These are phyloP conservation scores for Phlebopus sp. DNA, from an alignment of 1,284 basidiomycete species.

Conservation along the genomic window DNA sequence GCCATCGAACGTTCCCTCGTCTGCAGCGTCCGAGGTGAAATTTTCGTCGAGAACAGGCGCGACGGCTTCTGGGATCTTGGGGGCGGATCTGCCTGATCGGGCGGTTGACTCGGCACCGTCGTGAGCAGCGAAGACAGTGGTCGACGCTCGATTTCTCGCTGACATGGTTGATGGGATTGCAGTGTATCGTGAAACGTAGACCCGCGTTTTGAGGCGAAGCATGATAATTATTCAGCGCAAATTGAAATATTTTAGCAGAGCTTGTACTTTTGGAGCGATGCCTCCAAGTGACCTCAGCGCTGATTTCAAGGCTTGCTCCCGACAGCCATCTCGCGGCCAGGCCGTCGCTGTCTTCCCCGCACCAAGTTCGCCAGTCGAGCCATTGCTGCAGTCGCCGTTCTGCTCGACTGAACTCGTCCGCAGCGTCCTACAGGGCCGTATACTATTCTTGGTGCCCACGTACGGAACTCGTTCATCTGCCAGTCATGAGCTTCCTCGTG, in stretches of 20 bases:
- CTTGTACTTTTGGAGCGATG: constrained; percentile 10
- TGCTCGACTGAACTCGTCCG: constrained; percentile 5
- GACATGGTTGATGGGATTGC: constrained; percentile 2
- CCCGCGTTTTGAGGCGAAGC: constrained; percentile 5
- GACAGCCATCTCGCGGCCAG: constrained; percentile 2
- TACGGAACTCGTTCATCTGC: constrained; percentile 20
- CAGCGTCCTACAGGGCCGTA: constrained; percentile 16
- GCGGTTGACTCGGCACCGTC: constrained; percentile 26
- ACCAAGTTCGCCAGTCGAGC: constrained; percentile 12
- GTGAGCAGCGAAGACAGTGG: constrained; percentile 1
- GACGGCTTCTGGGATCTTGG: constrained; percentile 21
- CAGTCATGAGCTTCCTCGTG: constrained; percentile 44
- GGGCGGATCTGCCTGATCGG: constrained; percentile 32
- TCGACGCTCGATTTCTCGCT: too few species aligned
- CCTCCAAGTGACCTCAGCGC: constrained; percentile 8
- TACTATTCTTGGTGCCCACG: constrained; percentile 18
- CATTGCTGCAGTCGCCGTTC: constrained; percentile 18
- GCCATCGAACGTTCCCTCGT: not conserved
- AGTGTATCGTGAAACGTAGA: not conserved
- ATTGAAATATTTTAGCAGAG: constrained; percentile 21
- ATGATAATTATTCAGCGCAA: constrained; percentile 27
- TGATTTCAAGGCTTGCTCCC: constrained; percentile 1
- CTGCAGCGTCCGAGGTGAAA: constrained; percentile 10
- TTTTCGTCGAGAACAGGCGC: constrained; percentile 2
- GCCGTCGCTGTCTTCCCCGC: not conserved